Evolutionary conservation across 2,329 filamentous ascomycete species (phyloP), one percentile per base, ranked within the genome.

Genomic region (Metarhizium guizhouense): DNA sequence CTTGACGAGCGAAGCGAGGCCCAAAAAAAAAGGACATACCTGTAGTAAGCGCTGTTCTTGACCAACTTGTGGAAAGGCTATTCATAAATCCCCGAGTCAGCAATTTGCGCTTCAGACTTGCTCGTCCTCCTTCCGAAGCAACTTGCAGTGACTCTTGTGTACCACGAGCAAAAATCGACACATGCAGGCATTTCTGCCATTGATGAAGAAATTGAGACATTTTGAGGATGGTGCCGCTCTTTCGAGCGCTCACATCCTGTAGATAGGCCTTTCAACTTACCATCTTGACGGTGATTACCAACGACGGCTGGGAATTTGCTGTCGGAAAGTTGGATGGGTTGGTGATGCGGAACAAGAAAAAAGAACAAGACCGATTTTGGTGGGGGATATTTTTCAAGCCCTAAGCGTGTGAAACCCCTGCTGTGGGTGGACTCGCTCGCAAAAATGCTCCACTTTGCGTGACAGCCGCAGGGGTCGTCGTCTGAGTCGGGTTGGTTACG

Each of bases 11-110:
- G 13, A 45, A 16, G 4, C 18, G 30, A 18, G 25, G n/a, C 29
- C 32, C 34, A 29, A 25, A 7, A 32, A 34, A 10, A 47, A 47
- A 30, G 25, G 54, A 78, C 87, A 86, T 72, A 95, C 90, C 90
- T 96, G 85, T 89, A 96, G 90, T 97, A 99, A 75, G 94, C 88
- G 79, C 87, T 91, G 84, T 87, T 96, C 88, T 97, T 97, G 76
- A 94, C 84, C 76, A 87, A 78, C 86, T 97, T 97, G 84, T 89
- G 85, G 87, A 91, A 93, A 78, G 83, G 74, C 91, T 96, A 74
- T 66, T 64, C 30, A 47, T 32, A 42, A 29, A 47, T 76, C 80
- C 81, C 76, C 86, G 89, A 96, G 90, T 96, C 92, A 96, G 93
- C 93, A 96, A 96, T 96, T 96, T 85, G 85, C 92, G 91, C 92